Percentiles rank a stretch among this genome's conserved stretches.
phyloP scores from a whole-genome alignment of 306 rosid species.

The Vicia sativa region DNA sequence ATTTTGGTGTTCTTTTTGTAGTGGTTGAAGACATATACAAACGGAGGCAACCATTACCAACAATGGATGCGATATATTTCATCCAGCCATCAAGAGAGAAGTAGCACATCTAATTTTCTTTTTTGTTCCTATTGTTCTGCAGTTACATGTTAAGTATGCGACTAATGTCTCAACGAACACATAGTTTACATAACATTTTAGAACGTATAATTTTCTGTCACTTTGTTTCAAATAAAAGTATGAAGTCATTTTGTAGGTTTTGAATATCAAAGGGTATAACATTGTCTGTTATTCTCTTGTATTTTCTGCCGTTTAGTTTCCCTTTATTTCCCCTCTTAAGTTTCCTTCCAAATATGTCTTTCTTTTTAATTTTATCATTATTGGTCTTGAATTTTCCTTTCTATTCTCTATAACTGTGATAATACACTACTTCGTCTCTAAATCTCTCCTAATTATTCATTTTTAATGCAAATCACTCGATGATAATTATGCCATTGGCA shows the following conservation, averaged over 20 bases:
- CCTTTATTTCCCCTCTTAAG: constrained; percentile 10
- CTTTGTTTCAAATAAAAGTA: constrained; percentile 20
- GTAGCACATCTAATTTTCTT: constrained; percentile 52
- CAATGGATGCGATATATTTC: constrained; percentile 97
- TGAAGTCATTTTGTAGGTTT: constrained; percentile 12
- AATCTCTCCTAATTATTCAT: constrained; percentile 25
- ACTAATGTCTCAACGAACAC: constrained; percentile 9
- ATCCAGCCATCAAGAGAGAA: constrained; percentile 90
- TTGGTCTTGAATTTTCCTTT: constrained; percentile 10
- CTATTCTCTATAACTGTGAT: neutral
- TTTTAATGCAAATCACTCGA: constrained; percentile 23
- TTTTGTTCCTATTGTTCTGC: constrained; percentile 15
- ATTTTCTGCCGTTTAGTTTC: constrained; percentile 6
- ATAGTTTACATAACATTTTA: constrained; percentile 5
- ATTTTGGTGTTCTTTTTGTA: constrained; percentile 47
- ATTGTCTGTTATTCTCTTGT: neutral
- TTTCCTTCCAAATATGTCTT: constrained; percentile 28
- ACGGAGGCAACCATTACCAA: constrained; percentile 93
- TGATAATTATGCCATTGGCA: constrained; percentile 10
- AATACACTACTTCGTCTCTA: constrained; percentile 29
- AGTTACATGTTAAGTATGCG: constrained; percentile 14
- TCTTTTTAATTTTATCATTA: constrained; percentile 17
- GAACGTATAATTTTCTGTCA: neutral
- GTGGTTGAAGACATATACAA: constrained; percentile 97
- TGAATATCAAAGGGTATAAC: constrained; percentile 12